Percentiles rank a stretch among this genome's conserved stretches.
Evolutionary conservation across 768 basidiomycete genomes (phyloP).

Genomic region (Hemileccinum impolitum): DNA sequence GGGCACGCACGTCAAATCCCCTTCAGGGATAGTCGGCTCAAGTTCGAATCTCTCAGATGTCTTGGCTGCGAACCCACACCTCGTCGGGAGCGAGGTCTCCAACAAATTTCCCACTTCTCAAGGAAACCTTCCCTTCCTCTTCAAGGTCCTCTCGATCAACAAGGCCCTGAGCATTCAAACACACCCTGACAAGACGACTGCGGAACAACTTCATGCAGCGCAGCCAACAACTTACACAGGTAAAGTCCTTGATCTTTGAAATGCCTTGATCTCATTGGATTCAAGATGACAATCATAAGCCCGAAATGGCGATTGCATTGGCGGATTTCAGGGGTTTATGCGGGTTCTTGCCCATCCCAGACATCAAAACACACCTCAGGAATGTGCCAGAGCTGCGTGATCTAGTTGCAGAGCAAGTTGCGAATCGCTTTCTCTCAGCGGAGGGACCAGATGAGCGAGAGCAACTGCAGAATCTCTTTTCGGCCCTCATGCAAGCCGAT

Average conservation of each 20-base stretch:
- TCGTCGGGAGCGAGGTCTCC: conserved; percentile 62
- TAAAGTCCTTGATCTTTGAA: conserved; percentile 28
- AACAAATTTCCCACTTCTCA: conserved; percentile 50
- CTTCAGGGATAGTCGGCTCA: conserved; percentile 52
- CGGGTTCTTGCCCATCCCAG: conserved; percentile 81
- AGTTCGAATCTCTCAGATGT: conserved; percentile 50
- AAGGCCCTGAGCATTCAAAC: conserved; percentile 91
- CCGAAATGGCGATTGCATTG: conserved; percentile 97
- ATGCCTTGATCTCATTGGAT: conserved; percentile 8
- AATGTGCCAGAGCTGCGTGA: conserved; percentile 72
- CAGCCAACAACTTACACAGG: conserved; percentile 91
- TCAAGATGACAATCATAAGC: conserved; percentile 93
- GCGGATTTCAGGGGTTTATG: conserved; percentile 89
- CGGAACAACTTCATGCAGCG: conserved; percentile 60
- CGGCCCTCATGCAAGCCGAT: conserved; percentile 81
- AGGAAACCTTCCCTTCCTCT: conserved; percentile 84
- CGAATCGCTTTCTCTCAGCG: conserved; percentile 49
- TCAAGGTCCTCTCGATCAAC: conserved; percentile 88
- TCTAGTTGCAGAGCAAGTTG: conserved; percentile 59
- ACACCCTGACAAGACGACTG: conserved; percentile 85
- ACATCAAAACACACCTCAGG: conserved; percentile 65
- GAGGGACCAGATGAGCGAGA: conserved; percentile 35
- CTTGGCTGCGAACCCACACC: conserved; percentile 60
- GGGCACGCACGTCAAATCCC: conserved; percentile 88
- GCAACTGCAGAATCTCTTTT: conserved; percentile 73